phyloP scores from a whole-genome alignment of 768 basidiomycete genomes.

The Pisolithus sp. region DNA sequence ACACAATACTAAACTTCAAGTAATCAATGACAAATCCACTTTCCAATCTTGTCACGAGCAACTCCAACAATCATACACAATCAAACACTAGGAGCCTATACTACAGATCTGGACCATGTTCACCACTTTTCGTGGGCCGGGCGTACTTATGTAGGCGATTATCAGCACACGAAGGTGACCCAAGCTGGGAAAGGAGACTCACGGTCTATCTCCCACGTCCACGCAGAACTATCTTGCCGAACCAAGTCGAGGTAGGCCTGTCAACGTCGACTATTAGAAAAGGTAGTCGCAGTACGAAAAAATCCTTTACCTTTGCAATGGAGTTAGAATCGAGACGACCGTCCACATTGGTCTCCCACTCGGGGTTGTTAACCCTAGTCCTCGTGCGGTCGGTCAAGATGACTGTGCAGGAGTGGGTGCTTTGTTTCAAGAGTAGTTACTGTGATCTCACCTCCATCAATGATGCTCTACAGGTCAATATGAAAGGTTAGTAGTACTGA shows the following conservation, averaged over 20 bases:
- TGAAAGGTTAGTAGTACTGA: not conserved
- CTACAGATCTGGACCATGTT: constrained; percentile 5
- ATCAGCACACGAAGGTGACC: not conserved
- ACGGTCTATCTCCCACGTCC: constrained; percentile 81
- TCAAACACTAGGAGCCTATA: not conserved
- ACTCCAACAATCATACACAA: not conserved
- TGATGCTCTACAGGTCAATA: constrained; percentile 43
- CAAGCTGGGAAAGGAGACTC: constrained; percentile 21
- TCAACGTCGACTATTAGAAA: not conserved
- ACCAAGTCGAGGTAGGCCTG: constrained; percentile 63
- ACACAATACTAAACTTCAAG: too few species aligned
- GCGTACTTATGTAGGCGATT: constrained; percentile 29
- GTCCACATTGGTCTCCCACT: constrained; percentile 42
- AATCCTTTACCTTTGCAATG: constrained; percentile 51
- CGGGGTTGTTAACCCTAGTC: constrained; percentile 23
- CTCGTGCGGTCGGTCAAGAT: constrained; percentile 36
- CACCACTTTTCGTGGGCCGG: constrained; percentile 52
- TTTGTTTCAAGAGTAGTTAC: not conserved
- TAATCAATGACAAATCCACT: too few species aligned
- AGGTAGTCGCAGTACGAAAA: not conserved
- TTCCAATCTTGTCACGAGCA: too few species aligned
- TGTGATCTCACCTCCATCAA: constrained; percentile 50
- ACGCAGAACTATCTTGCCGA: constrained; percentile 64
- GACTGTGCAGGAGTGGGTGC: constrained; percentile 19
- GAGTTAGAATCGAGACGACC: constrained; percentile 53